Evolutionary conservation across 352 stramenopile species (phyloP).

Genomic region (Phytopythium kandeliae): DNA sequence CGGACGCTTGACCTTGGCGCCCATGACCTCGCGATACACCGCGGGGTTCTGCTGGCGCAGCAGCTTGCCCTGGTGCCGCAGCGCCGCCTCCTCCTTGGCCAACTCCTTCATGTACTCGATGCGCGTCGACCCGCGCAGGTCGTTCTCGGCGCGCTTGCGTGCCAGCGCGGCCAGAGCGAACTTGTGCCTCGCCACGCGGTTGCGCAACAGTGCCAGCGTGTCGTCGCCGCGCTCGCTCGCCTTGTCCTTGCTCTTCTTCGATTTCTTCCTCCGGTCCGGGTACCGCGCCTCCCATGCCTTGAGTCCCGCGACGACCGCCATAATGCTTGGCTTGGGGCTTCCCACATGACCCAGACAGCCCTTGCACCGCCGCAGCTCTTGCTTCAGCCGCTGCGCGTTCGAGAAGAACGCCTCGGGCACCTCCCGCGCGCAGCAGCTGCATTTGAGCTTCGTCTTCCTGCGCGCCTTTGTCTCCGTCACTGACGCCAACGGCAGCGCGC

Average conservation of each 20-base stretch:
- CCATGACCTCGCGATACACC: constrained; percentile 15
- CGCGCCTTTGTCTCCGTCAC: neutral
- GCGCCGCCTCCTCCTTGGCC: constrained; percentile 16
- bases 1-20: constrained; percentile 17
- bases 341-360: constrained; percentile 5
- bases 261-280: neutral
- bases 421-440: constrained; percentile 2
- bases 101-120: constrained; percentile 27
- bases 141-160: constrained; percentile 13
- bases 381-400: neutral
- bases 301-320: neutral
- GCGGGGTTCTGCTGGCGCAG: constrained; percentile 12
- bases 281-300: neutral
- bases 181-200: constrained; percentile 17
- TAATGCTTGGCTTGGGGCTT: neutral
- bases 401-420: neutral
- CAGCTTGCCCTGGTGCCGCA: constrained; percentile 8
- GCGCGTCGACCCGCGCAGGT: constrained; percentile 15
- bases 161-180: constrained; percentile 14
- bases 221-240: neutral
- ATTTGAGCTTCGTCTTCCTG: neutral
- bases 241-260: constrained; percentile 4
- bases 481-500: neutral
- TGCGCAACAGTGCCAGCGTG: constrained; percentile 10
- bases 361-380: neutral